These are phyloP conservation scores for Coemansia sp. DNA, from an alignment of 192 early-diverging fungal genomes.

Conservation along the genomic window DNA sequence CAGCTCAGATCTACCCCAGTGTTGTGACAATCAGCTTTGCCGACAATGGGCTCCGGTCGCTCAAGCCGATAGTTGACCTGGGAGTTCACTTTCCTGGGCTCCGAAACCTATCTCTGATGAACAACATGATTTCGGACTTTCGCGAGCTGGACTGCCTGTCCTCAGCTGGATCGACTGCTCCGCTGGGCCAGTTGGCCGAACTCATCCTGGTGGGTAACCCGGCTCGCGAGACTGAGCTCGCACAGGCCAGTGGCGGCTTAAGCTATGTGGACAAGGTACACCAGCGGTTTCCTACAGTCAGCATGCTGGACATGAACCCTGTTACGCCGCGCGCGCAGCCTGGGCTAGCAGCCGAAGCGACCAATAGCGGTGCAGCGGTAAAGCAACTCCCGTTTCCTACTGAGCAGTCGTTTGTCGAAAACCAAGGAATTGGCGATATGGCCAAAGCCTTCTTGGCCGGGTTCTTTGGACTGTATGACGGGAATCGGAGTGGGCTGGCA, in stretches of 20 bases:
- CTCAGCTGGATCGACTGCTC: conserved; percentile 42
- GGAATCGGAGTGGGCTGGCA: conserved; percentile 35
- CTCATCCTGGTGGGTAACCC: conserved; percentile 50
- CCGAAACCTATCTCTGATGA: conserved; percentile 49
- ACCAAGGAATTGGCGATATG: conserved; percentile 41
- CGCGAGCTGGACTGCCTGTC: conserved; percentile 49
- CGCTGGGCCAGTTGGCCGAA: conserved; percentile 32
- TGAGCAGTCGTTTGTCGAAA: conserved; percentile 48
- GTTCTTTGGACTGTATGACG: conserved; percentile 50
- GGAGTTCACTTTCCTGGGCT: conserved; percentile 44
- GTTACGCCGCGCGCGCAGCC: conserved; percentile 40
- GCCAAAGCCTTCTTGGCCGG: conserved; percentile 37
- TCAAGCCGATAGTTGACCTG: conserved; percentile 43
- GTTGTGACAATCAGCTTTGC: conserved; percentile 42
- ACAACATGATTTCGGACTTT: conserved; percentile 43
- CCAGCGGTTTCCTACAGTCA: conserved; percentile 52
- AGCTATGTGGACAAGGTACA: conserved; percentile 51
- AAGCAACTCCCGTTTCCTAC: conserved; percentile 42
- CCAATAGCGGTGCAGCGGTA: background rate
- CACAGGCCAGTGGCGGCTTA: conserved; percentile 28
- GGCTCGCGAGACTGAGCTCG: conserved; percentile 30
- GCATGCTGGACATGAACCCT: conserved; percentile 51
- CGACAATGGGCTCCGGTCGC: conserved; percentile 45
- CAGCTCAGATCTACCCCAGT: conserved; percentile 38
- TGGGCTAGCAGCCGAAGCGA: background rate